phyloP scores from a whole-genome alignment of 2,329 filamentous ascomycete genomes.

The Ceratocystiopsis sp. region DNA sequence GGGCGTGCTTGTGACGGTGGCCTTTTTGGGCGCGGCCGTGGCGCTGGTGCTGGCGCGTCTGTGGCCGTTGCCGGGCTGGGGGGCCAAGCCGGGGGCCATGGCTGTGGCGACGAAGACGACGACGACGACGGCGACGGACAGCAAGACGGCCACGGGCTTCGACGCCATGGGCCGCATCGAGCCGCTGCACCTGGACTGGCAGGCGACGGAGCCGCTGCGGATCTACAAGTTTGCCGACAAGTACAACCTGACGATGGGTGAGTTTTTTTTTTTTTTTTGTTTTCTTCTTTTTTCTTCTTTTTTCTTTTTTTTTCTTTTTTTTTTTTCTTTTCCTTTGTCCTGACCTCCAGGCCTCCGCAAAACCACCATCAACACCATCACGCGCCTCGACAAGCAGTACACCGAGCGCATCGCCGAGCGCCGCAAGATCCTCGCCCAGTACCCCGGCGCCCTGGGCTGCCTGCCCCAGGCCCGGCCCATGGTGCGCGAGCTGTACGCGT shows the following conservation, averaged over 20 bases:
- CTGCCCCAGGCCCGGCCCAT: constrained; percentile 2
- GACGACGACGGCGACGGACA: background rate
- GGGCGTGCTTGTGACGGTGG: too few relatives aligned
- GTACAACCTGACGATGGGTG: constrained; percentile 9
- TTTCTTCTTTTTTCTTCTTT: background rate
- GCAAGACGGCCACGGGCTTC: background rate
- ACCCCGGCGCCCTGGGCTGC: constrained; percentile 5
- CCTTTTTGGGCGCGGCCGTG: too few relatives aligned
- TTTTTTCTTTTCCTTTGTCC: too few relatives aligned
- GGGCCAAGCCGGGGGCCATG: too few relatives aligned
- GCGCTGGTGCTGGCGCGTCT: too few relatives aligned
- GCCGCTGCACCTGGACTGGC: constrained; percentile 4
- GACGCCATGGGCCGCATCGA: constrained; percentile 5
- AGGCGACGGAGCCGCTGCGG: constrained; percentile 1
- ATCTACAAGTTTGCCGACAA: constrained; percentile 7
- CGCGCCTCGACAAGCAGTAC: constrained; percentile 7
- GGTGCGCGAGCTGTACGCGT: constrained; percentile 7
- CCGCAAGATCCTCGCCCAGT: constrained; percentile 4
- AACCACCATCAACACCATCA: constrained; percentile 6
- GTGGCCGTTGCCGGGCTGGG: too few relatives aligned
- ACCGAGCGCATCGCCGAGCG: constrained; percentile 6
- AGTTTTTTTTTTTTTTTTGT: too few relatives aligned
- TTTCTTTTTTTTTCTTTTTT: too few relatives aligned
- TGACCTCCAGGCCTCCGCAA: constrained; percentile 5
- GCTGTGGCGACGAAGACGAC: background rate